Evolutionary conservation across 2,329 filamentous ascomycete species (phyloP), one percentile per base, ranked within the genome.

Genomic region (Calonectria pteridis): DNA sequence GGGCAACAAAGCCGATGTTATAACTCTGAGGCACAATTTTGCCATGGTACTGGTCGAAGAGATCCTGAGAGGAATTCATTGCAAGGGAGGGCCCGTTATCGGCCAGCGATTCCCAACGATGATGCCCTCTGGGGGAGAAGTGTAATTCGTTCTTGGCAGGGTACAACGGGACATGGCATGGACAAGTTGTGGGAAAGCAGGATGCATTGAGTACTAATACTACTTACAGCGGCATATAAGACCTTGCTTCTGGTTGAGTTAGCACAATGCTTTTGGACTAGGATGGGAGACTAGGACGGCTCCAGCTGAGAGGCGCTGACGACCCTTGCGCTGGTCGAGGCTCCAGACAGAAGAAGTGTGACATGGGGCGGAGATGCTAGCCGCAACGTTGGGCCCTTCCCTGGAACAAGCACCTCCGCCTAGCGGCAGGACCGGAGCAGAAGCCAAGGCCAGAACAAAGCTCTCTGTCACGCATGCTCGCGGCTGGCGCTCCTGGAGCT

Each of bases 1-100:
- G 88, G 29, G 93, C 88, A 16, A 96, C 89, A 78, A 94, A 93
- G 49, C 91, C 91, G 5, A 88, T 84, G 75, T 88, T 86, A 83
- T 89, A 92, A 65, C 84, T 84, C 58, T 86, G 85, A 29, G 88
- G 87, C 29, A 90, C 87, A 23, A 89, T 80, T 51, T 86, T 81
- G 28, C 85, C 87, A 74, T 86, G 76, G 74, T 88, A 89, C 74
- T 84, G 74, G 35, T 79, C 76, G 37, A 88, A 78, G 31, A 88
- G 77, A 18, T 84, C 77, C 66, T 79, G 73, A 18, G 75, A 74
- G 49, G 78, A 73, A 50, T 77, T 78, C 79, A 81, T 81, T 66
- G 33, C 55, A 68, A 70, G 46, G 23, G 37, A 50, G 33, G 62
- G 64, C 65, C 67, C 63, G 62, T 55, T 53, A 64, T 69, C 63